phyloP scores from a whole-genome alignment of 192 early-diverging fungal genomes.

The Gamsiella multidivaricata region DNA sequence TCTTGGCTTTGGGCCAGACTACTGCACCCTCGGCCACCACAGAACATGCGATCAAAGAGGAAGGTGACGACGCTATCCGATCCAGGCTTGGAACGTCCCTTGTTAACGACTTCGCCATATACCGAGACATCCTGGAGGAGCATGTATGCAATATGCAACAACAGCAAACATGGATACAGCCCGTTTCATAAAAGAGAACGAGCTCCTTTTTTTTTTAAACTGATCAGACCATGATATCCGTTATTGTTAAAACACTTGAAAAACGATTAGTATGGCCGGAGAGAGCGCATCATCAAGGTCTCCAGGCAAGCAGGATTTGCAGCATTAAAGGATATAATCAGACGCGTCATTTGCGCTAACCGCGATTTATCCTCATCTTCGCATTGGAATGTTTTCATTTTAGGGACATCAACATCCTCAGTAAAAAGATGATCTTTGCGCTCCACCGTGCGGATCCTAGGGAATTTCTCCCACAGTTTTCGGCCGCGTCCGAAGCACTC shows the following conservation, averaged over 20 bases:
- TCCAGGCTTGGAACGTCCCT: constrained; percentile 19
- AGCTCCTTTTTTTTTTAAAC: too few species aligned
- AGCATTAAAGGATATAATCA: neutral
- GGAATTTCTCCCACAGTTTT: constrained; percentile 34
- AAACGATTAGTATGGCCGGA: constrained; percentile 40
- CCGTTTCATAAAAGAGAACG: too few species aligned
- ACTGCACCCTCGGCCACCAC: neutral
- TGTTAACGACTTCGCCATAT: constrained; percentile 30
- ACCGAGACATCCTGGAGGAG: constrained; percentile 48
- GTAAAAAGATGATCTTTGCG: constrained; percentile 54
- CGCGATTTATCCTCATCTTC: too few species aligned
- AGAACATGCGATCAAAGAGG: neutral
- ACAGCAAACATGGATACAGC: too few species aligned
- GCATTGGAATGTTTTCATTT: too few species aligned
- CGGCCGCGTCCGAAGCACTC: constrained; percentile 23
- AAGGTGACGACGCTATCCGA: constrained; percentile 2
- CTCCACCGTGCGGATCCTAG: constrained; percentile 49
- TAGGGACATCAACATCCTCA: constrained; percentile 50
- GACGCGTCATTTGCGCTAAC: neutral
- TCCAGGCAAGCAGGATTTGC: constrained; percentile 31
- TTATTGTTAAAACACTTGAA: too few species aligned
- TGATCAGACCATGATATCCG: too few species aligned
- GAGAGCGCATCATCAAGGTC: constrained; percentile 47
- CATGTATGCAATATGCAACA: constrained; percentile 44
- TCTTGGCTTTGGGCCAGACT: neutral